Evolutionary conservation across 2,329 filamentous ascomycete species (phyloP).

Genomic region (Madurella mycetomatis): DNA sequence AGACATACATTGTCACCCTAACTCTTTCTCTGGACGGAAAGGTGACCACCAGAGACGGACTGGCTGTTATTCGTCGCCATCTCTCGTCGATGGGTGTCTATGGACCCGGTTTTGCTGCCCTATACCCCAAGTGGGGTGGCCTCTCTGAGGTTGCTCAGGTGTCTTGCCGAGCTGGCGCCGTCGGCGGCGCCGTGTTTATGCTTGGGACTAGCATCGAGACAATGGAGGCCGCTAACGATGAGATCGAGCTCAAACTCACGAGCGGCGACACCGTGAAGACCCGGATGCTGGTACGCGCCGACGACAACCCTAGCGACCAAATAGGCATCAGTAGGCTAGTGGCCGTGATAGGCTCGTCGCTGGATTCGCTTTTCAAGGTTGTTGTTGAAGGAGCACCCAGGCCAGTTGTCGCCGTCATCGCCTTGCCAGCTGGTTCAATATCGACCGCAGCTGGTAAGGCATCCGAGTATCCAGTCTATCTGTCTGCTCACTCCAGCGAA

Average conservation of each 20-base stretch:
- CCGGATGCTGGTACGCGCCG: conserved; percentile 46
- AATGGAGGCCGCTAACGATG: conserved; percentile 22
- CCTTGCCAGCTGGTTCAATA: conserved; percentile 55
- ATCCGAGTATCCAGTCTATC: conserved; percentile 49
- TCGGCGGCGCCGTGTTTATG: conserved; percentile 88
- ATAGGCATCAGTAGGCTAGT: conserved; percentile 55
- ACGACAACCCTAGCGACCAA: conserved; percentile 29
- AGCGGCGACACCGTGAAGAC: conserved; percentile 56
- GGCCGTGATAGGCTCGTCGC: conserved; percentile 62
- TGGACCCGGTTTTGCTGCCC: conserved; percentile 81
- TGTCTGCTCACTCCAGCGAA: conserved; percentile 76
- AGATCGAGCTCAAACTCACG: conserved; percentile 39
- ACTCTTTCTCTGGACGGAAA: conserved; percentile 67
- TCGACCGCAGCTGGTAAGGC: conserved; percentile 28
- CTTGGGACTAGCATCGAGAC: conserved; percentile 63
- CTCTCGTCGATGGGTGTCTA: conserved; percentile 82
- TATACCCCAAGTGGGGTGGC: conserved; percentile 91
- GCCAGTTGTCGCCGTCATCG: conserved; percentile 68
- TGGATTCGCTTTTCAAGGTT: conserved; percentile 64
- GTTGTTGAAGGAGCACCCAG: conserved; percentile 69
- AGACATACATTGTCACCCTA: conserved; percentile 59
- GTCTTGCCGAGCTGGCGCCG: conserved; percentile 81
- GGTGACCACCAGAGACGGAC: conserved; percentile 59
- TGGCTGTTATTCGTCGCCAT: conserved; percentile 72
- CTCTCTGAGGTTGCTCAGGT: conserved; percentile 86